Base-by-base conservation (phyloP, 176 grass and related monocot species). In the Bromus sterilis region DNA sequence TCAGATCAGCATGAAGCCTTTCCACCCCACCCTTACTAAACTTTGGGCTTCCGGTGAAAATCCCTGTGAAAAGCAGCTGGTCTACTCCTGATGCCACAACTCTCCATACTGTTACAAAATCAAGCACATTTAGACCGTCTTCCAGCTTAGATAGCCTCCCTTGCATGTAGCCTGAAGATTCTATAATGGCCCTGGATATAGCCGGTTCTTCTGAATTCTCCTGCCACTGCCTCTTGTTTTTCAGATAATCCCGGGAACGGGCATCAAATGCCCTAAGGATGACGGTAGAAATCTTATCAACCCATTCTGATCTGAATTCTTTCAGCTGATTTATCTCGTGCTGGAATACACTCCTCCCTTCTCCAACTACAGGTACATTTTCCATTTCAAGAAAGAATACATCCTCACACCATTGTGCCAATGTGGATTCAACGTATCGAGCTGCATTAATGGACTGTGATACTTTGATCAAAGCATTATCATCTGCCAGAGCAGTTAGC, bases 381-480 rank as follows among this genome's bases (percentile, higher is more conserved):
- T 95, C 96, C 93, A 99, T 93, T 80, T 99, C 93, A 74, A 99
- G 93, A 75, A 95, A 99, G 75, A 95, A 99, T 23, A 90, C 86
- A 87, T 91, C 87, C 57, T 95, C 91, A 39, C 89, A 99, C 96
- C 93, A 95, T 85, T 99, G 91, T 57, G 75, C 83, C 69, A 99
- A 82, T 2, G 41, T 91, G 26, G 75, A 93, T 56, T 99, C 93
- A 0, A 91, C 69, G 37, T 80, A 85, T 23, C 80, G 66, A 61
- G 93, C 89, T 44, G 91, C 90, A 85, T 99, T 99, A 61, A 99
- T 85, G 69, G 80, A 93, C 2, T 89, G 79, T n/a, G 87, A 91
- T 13, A 95, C 93, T 77, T 93, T 93, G 32, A 93, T 43, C 69
- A 93, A 14, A 41, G 93, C 89, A 87, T 80, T 76, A 88, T 95